Percentiles rank a stretch among this genome's conserved stretches.
Evolutionary conservation across 2,329 filamentous ascomycete genomes (phyloP).

Genomic region (Epichloe uncinata): DNA sequence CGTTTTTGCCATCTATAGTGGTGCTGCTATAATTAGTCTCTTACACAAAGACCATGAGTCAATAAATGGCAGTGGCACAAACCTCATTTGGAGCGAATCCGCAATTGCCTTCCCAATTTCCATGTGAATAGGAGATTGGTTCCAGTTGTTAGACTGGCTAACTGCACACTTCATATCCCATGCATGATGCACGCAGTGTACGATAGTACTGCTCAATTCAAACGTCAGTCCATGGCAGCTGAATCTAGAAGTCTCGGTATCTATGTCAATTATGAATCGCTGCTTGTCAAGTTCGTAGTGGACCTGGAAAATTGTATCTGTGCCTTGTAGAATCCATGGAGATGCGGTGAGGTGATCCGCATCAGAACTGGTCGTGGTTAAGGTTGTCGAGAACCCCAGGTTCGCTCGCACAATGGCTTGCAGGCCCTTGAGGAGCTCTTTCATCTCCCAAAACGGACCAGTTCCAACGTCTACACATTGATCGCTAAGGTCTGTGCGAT

Average conservation of each 20-base stretch:
- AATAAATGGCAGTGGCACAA: slow-evolving; percentile 6
- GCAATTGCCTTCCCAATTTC: slow-evolving; percentile 12
- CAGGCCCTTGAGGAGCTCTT: slow-evolving; percentile 2
- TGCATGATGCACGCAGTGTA: slow-evolving; percentile 18
- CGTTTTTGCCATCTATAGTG: slow-evolving; percentile 9
- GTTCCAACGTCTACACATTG: slow-evolving; percentile 10
- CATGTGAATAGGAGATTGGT: slow-evolving; percentile 7
- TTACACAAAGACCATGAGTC: not conserved
- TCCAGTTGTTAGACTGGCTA: slow-evolving; percentile 6
- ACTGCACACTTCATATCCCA: slow-evolving; percentile 20
- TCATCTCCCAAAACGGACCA: slow-evolving; percentile 10
- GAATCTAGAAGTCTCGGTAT: slow-evolving; percentile 14
- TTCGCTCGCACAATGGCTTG: slow-evolving; percentile 1
- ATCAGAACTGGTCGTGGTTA: slow-evolving; percentile 16
- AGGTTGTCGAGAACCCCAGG: slow-evolving; percentile 15
- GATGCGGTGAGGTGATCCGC: slow-evolving; percentile 5
- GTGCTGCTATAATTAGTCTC: slow-evolving; percentile 6
- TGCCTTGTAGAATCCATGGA: slow-evolving; percentile 10
- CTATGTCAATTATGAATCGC: slow-evolving; percentile 14
- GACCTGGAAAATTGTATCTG: slow-evolving; percentile 15
- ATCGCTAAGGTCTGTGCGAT: slow-evolving; percentile 11
- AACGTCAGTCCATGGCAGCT: slow-evolving; percentile 9
- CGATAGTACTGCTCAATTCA: slow-evolving; percentile 12
- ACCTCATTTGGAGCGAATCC: slow-evolving; percentile 13
- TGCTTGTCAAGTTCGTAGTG: slow-evolving; percentile 8